Evolutionary conservation across 805 yeast genomes (phyloP).

Genomic region (Lachancea meyersii): DNA sequence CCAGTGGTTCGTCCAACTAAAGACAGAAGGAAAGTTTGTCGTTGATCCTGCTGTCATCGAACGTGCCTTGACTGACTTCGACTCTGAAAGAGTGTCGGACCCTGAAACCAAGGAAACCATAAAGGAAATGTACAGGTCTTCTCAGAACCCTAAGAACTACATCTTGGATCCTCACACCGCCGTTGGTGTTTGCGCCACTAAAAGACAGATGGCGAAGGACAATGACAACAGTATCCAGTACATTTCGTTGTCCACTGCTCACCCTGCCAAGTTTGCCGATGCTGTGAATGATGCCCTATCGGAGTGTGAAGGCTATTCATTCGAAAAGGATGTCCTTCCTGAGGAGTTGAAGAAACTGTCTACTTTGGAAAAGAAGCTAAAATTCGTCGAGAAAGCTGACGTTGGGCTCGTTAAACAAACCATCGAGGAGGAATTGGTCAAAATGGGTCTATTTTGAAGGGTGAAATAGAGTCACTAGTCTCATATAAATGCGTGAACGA

Average conservation of each 20-base stretch:
- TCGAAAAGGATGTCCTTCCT: slow-evolving; percentile 84
- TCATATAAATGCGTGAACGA: slow-evolving; percentile 4
- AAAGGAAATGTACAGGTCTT: slow-evolving; percentile 53
- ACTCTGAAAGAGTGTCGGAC: slow-evolving; percentile 74
- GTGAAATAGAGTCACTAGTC: background rate
- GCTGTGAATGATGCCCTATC: slow-evolving; percentile 81
- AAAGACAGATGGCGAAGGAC: slow-evolving; percentile 50
- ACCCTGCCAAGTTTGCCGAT: slow-evolving; percentile 96
- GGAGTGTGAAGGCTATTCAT: slow-evolving; percentile 65
- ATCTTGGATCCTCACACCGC: slow-evolving; percentile 96
- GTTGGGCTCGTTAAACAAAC: slow-evolving; percentile 67
- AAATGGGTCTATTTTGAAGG: slow-evolving; percentile 35
- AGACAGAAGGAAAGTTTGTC: slow-evolving; percentile 64
- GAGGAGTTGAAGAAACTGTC: slow-evolving; percentile 73
- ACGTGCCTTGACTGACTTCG: slow-evolving; percentile 64
- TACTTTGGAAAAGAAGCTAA: slow-evolving; percentile 66
- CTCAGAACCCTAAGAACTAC: slow-evolving; percentile 54
- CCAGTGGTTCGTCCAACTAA: slow-evolving; percentile 74
- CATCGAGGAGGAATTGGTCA: slow-evolving; percentile 63
- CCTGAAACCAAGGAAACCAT: slow-evolving; percentile 76
- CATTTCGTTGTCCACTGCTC: slow-evolving; percentile 91
- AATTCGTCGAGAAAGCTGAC: slow-evolving; percentile 63
- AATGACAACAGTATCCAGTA: slow-evolving; percentile 40
- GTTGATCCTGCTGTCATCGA: slow-evolving; percentile 60
- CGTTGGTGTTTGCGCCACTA: slow-evolving; percentile 81